phyloP scores from a whole-genome alignment of 1,139 yeast species.

The Taphrina confusa region DNA sequence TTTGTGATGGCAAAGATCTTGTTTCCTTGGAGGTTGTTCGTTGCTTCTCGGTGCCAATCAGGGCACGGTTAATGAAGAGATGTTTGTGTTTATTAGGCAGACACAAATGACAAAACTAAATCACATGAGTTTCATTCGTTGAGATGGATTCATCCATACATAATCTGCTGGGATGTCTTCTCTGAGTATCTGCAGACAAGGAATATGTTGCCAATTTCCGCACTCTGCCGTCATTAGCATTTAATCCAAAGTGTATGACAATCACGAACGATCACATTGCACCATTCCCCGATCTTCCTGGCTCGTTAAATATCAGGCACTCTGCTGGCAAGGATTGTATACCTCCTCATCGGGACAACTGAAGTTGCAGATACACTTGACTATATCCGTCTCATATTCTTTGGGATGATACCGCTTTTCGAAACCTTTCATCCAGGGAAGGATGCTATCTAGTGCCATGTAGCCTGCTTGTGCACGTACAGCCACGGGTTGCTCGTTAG shows the following conservation, averaged over 20 bases:
- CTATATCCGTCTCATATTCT: slow-evolving; percentile 14
- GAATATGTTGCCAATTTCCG: slow-evolving; percentile 27
- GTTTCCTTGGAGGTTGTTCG: not conserved
- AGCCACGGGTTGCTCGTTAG: too few relatives aligned
- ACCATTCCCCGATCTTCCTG: slow-evolving; percentile 24
- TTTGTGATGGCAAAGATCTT: not conserved
- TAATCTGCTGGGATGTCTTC: slow-evolving; percentile 21
- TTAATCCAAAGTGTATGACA: not conserved
- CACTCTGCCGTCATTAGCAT: not conserved
- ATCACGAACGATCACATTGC: slow-evolving; percentile 14
- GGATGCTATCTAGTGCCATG: not conserved
- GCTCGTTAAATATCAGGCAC: not conserved
- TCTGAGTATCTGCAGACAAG: slow-evolving; percentile 10
- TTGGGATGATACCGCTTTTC: slow-evolving; percentile 18
- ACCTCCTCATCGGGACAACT: slow-evolving; percentile 9
- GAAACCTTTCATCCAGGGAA: slow-evolving; percentile 22
- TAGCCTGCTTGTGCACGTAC: too few relatives aligned
- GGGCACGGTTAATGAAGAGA: not conserved
- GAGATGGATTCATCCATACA: not conserved
- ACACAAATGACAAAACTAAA: slow-evolving; percentile 18
- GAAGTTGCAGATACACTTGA: slow-evolving; percentile 19
- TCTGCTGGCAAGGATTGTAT: not conserved
- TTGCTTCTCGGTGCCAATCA: not conserved
- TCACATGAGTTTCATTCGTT: not conserved
- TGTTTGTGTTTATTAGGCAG: slow-evolving; percentile 12